Conservation (phyloP, 2,329 filamentous ascomycete species). For the Seiridium cupressi region DNA sequence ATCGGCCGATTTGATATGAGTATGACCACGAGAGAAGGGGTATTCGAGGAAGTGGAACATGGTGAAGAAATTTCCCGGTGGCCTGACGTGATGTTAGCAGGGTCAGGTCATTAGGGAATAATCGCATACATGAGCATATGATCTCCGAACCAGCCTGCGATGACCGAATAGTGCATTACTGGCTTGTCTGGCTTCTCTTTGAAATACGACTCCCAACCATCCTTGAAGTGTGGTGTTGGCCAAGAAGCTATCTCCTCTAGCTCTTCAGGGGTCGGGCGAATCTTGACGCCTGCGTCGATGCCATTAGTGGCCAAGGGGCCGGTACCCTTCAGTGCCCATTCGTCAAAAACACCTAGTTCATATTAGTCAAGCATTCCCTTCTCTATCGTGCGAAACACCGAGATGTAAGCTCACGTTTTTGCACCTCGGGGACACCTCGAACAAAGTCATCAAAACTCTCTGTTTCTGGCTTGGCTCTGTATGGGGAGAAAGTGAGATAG, state of each 20-base stretch:
- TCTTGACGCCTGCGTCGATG: conserved; percentile 78
- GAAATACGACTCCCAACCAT: conserved; percentile 80
- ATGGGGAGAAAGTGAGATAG: conserved; percentile 69
- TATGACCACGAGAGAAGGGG: conserved; percentile 71
- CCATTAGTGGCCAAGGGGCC: conserved; percentile 76
- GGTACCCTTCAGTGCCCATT: conserved; percentile 78
- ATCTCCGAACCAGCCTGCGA: conserved; percentile 64
- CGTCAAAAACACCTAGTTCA: conserved; percentile 60
- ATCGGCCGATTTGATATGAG: conserved; percentile 68
- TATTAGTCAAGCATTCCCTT: not conserved
- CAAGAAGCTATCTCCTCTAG: conserved; percentile 67
- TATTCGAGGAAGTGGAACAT: conserved; percentile 84
- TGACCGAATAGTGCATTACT: conserved; percentile 82
- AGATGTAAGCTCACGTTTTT: conserved; percentile 50
- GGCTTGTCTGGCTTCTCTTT: conserved; percentile 83
- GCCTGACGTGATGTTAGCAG: conserved; percentile 54
- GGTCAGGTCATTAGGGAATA: too few species aligned
- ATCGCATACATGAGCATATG: conserved; percentile 53
- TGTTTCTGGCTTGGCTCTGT: conserved; percentile 69
- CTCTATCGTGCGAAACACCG: not conserved
- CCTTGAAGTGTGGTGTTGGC: conserved; percentile 72
- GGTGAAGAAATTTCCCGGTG: conserved; percentile 76
- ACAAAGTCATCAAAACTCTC: conserved; percentile 82
- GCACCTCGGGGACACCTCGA: conserved; percentile 68
- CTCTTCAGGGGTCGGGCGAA: conserved; percentile 68